Percentiles rank a stretch among this genome's conserved stretches.
These are phyloP conservation scores for Botrytis sinoallii DNA, from an alignment of 2,329 filamentous ascomycete species.

Conservation along the genomic window DNA sequence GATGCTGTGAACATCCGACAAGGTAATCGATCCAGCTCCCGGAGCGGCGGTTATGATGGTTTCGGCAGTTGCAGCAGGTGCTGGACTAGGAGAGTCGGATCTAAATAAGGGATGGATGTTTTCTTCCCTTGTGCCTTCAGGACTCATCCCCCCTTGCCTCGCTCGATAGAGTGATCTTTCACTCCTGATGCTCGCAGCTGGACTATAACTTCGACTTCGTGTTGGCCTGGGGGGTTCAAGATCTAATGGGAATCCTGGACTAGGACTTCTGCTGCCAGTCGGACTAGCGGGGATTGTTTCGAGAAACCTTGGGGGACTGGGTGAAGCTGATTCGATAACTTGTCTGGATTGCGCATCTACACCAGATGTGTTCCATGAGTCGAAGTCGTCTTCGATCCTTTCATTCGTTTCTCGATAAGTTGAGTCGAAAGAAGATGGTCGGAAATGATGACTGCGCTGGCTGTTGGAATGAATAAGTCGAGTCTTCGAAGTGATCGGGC, in stretches of 20 bases:
- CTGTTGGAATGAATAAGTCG: constrained; percentile 48
- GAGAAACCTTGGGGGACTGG: constrained; percentile 47
- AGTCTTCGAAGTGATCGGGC: constrained; percentile 56
- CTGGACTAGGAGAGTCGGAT: constrained; percentile 65
- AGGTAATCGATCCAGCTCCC: constrained; percentile 58
- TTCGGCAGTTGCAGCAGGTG: constrained; percentile 62
- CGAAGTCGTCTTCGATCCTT: constrained; percentile 59
- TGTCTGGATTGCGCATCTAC: constrained; percentile 62
- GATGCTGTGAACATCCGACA: constrained; percentile 52
- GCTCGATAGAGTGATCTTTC: constrained; percentile 17
- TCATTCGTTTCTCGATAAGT: constrained; percentile 29
- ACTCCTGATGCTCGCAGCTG: constrained; percentile 30
- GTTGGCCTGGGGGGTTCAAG: constrained; percentile 46
- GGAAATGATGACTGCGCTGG: constrained; percentile 33
- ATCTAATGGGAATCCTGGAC: constrained; percentile 59
- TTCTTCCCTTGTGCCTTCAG: constrained; percentile 50
- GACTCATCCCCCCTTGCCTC: constrained; percentile 26
- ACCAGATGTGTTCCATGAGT: constrained; percentile 70
- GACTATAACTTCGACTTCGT: constrained; percentile 36
- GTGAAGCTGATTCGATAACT: constrained; percentile 46
- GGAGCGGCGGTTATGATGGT: constrained; percentile 71
- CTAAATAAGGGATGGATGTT: constrained; percentile 78
- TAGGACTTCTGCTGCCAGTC: constrained; percentile 61
- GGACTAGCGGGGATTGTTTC: constrained; percentile 71
- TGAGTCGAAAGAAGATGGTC: constrained; percentile 50